Conservation (phyloP, 73 alveolate genomes). For the Stentor coeruleus region DNA sequence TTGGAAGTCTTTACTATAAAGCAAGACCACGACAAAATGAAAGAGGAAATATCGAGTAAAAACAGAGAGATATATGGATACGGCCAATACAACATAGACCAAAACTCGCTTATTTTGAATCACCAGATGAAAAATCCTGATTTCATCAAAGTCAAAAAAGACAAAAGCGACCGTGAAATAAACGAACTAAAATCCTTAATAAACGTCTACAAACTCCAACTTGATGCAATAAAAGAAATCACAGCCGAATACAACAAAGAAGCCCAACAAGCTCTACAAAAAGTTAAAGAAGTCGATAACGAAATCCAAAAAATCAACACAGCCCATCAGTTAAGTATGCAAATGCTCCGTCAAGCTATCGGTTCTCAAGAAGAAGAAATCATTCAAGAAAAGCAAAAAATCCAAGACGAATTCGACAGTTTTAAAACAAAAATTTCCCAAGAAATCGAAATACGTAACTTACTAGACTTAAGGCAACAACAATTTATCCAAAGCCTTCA, state of each 20-base stretch:
- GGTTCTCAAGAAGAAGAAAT: not conserved
- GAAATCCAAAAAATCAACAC: not conserved
- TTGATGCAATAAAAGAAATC: conserved; percentile 7
- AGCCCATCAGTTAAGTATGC: not conserved
- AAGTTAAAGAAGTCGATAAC: not conserved
- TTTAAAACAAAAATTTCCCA: not conserved
- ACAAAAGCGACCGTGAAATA: not conserved
- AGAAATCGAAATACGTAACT: not conserved
- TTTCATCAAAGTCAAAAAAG: not conserved
- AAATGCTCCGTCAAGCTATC: not conserved
- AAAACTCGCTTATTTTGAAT: not conserved
- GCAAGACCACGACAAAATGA: not conserved
- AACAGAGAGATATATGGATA: not conserved
- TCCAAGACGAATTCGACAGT: conserved; percentile 8
- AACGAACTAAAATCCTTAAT: not conserved
- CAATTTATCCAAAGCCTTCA: not conserved
- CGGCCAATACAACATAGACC: not conserved
- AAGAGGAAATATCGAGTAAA: not conserved
- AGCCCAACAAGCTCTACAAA: not conserved
- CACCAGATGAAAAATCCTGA: not conserved
- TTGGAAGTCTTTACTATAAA: not conserved
- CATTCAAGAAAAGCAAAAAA: not conserved
- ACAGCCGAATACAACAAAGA: not conserved
- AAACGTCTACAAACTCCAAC: not conserved
- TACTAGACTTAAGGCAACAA: not conserved